These are phyloP conservation scores for Bromus sterilis DNA, from an alignment of 176 grass and related monocot genomes.

Conservation along the genomic window DNA sequence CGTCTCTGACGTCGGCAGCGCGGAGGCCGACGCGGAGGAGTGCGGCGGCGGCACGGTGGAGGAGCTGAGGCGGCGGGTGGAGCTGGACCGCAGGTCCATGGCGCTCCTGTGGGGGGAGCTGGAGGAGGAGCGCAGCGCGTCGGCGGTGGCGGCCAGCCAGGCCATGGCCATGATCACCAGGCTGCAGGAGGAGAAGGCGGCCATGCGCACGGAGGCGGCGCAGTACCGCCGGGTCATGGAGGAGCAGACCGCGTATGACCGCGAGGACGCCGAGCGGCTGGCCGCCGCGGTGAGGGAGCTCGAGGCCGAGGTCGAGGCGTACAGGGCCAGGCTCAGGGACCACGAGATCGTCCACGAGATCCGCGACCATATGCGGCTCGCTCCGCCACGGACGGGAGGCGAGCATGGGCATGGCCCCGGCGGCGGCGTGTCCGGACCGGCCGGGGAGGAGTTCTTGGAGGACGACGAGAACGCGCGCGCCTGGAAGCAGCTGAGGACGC, in stretches of 20 bases:
- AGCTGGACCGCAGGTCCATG: conserved; percentile 67
- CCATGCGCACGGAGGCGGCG: conserved; percentile 63
- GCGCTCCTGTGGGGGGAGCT: conserved; percentile 70
- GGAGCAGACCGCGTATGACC: conserved; percentile 72
- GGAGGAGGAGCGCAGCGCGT: conserved; percentile 79
- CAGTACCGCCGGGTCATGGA: conserved; percentile 88
- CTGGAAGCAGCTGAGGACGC: conserved; percentile 36
- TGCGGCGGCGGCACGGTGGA: conserved; percentile 30
- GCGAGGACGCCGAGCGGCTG: conserved; percentile 55
- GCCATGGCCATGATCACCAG: conserved; percentile 95
- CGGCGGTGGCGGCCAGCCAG: conserved; percentile 74
- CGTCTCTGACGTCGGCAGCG: conserved; percentile 27
- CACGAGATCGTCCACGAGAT: conserved; percentile 8
- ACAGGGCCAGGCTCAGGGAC: conserved; percentile 29
- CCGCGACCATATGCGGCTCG: conserved; percentile 28
- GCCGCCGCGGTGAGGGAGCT: conserved; percentile 35
- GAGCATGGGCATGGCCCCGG: no score
- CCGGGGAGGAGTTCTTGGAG: conserved; percentile 32
- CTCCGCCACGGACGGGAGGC: background rate
- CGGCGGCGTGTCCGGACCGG: background rate
- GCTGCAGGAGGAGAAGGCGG: conserved; percentile 90
- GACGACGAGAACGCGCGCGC: conserved; percentile 55
- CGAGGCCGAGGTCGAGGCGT: conserved; percentile 40
- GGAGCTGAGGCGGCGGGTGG: conserved; percentile 46
- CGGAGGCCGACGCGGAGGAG: conserved; percentile 39